Evolutionary conservation across 257 asterid species (phyloP).

Genomic region (Nicotiana paniculata): DNA sequence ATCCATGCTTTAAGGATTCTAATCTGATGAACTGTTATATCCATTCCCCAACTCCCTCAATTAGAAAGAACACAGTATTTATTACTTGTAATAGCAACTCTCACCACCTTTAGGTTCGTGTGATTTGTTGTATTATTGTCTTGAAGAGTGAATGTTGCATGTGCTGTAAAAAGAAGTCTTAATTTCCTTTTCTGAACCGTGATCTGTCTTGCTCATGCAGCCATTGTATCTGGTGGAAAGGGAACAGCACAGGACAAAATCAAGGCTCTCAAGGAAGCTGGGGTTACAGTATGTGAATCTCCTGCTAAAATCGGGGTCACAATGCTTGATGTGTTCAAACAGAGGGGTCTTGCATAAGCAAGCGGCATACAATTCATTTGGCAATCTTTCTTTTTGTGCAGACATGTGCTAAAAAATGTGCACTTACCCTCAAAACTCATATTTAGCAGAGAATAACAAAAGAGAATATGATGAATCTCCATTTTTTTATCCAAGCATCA

Average conservation of each 20-base stretch:
- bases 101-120: background rate
- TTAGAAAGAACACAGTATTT: background rate
- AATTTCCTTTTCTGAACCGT: background rate
- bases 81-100: background rate
- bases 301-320: slow-evolving; percentile 91
- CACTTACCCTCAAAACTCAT: background rate
- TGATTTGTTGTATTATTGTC: background rate
- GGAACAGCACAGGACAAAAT: slow-evolving; percentile 94
- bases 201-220: slow-evolving; percentile 35
- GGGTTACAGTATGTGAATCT: slow-evolving; percentile 85
- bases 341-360: slow-evolving; percentile 67
- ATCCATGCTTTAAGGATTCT: background rate
- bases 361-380: background rate
- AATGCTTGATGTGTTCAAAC: slow-evolving; percentile 84
- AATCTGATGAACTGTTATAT: background rate
- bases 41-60: background rate
- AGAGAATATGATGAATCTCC: slow-evolving; percentile 2
- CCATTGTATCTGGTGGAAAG: slow-evolving; percentile 79
- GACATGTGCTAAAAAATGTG: background rate
- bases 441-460: background rate
- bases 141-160: background rate
- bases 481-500: background rate
- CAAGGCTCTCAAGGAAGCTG: slow-evolving; percentile 71
- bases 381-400: background rate
- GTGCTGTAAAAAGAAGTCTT: background rate